Conservation (phyloP, 2,329 filamentous ascomycete species). For the Uncinocarpus reesii region DNA sequence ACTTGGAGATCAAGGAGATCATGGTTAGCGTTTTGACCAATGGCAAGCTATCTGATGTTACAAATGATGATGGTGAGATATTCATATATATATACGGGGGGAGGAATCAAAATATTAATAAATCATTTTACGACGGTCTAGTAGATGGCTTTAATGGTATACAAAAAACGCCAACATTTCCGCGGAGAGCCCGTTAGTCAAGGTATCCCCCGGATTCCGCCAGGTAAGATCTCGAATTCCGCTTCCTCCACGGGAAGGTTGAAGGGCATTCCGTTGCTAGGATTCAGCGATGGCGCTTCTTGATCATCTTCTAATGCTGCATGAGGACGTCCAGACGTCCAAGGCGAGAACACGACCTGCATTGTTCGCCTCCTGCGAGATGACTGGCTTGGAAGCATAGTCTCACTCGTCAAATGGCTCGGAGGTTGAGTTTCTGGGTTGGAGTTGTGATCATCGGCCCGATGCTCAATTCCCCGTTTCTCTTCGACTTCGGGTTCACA, state of each 20-base stretch:
- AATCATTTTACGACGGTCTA: no score
- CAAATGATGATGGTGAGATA: no score
- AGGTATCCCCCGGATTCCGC: slow-evolving; percentile 13
- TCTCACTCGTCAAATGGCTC: background rate
- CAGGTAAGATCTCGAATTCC: slow-evolving; percentile 16
- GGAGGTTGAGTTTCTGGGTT: background rate
- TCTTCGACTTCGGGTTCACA: background rate
- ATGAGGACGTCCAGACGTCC: slow-evolving; percentile 43
- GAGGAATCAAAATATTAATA: no score
- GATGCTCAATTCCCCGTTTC: background rate
- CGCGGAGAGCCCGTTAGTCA: no score
- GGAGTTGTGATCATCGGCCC: background rate
- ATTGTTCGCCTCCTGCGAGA: slow-evolving; percentile 34
- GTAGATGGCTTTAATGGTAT: background rate
- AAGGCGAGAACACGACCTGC: slow-evolving; percentile 82
- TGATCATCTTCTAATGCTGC: background rate
- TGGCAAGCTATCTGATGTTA: no score
- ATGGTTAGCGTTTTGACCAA: no score
- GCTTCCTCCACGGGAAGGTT: slow-evolving; percentile 5
- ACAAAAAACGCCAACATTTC: no score
- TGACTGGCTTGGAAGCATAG: background rate
- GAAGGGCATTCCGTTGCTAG: background rate
- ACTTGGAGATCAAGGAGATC: no score
- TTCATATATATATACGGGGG: no score
- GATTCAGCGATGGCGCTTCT: background rate